phyloP scores from a whole-genome alignment of 176 grass and related monocot species.

The Oryza rufipogon region DNA sequence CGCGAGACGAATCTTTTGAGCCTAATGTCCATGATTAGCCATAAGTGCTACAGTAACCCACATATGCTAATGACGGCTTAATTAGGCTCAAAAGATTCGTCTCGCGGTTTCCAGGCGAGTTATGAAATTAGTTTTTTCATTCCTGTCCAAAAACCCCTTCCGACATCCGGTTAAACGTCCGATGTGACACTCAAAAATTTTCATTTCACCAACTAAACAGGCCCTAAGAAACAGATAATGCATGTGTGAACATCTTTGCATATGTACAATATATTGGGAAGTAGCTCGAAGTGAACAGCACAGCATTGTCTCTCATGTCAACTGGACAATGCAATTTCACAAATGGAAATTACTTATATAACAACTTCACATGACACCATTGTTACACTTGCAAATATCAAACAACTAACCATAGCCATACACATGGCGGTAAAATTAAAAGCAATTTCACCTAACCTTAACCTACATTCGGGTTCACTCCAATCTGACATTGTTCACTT shows the following conservation, averaged over 20 bases:
- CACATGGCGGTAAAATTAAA: background rate
- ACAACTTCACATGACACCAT: background rate
- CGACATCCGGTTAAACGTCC: too few species aligned
- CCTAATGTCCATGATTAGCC: too few species aligned
- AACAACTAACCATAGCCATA: background rate
- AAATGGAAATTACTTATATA: background rate
- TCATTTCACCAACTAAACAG: too few species aligned
- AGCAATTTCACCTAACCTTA: background rate
- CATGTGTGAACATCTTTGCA: background rate
- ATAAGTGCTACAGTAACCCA: too few species aligned
- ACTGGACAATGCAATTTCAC: conserved; percentile 8
- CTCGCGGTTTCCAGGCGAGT: too few species aligned
- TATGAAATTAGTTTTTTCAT: too few species aligned
- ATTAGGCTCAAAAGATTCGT: too few species aligned
- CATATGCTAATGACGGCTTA: too few species aligned
- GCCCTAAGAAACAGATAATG: background rate
- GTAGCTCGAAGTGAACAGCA: background rate
- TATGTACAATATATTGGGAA: background rate
- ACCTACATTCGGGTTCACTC: background rate
- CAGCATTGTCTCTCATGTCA: background rate
- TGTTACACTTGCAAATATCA: background rate
- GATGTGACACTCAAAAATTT: too few species aligned
- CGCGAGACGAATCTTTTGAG: too few species aligned
- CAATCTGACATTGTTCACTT: background rate
- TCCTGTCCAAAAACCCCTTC: too few species aligned